phyloP scores from a whole-genome alignment of 495 filamentous ascomycete species.

The Aspergillus incahuasiensis region DNA sequence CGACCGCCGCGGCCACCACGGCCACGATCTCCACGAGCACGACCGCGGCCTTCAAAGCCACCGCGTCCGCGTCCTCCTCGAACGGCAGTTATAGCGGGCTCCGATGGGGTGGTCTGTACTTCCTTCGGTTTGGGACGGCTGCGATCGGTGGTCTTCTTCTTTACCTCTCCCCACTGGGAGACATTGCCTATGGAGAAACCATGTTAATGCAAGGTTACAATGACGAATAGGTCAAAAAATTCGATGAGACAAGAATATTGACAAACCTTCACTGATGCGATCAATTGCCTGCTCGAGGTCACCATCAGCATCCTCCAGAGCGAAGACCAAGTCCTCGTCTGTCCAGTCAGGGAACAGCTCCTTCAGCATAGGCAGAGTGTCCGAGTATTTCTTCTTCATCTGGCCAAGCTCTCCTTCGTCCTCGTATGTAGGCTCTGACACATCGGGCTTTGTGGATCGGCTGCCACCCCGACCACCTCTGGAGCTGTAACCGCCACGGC shows the following conservation, averaged over 20 bases:
- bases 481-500: constrained; percentile 72
- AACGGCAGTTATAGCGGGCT: constrained; percentile 39
- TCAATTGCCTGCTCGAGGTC: constrained; percentile 79
- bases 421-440: constrained; percentile 55
- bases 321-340: constrained; percentile 84
- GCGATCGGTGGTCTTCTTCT: constrained; percentile 83
- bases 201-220: constrained; percentile 10
- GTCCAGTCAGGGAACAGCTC: constrained; percentile 93
- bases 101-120: constrained; percentile 48
- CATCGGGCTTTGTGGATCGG: constrained; percentile 70
- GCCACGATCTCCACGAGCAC: constrained; percentile 69
- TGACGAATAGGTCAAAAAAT: not conserved
- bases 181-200: constrained; percentile 60
- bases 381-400: constrained; percentile 81
- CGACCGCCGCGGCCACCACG: constrained; percentile 72
- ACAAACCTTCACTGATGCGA: constrained; percentile 81
- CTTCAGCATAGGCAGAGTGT: constrained; percentile 69
- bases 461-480: constrained; percentile 64
- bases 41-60: constrained; percentile 61
- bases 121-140: constrained; percentile 81
- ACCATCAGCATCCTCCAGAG: constrained; percentile 85
- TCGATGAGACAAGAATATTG: constrained; percentile 1
- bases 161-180: constrained; percentile 92
- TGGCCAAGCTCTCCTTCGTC: constrained; percentile 88
- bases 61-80: constrained; percentile 65